These are phyloP conservation scores for Tritrichomonas foetus DNA, from an alignment of 208 protist genomes.

Conservation along the genomic window DNA sequence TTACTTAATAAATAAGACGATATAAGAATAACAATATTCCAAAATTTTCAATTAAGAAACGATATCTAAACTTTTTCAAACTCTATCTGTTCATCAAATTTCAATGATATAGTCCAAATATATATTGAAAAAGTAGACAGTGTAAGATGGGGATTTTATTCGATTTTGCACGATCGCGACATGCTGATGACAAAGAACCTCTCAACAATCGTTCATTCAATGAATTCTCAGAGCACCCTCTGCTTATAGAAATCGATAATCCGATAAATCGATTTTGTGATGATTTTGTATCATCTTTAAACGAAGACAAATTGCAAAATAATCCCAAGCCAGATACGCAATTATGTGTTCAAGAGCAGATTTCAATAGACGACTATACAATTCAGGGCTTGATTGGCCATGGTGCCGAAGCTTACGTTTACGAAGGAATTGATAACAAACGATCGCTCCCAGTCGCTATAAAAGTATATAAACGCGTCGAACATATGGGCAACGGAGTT, in stretches of 20 bases:
- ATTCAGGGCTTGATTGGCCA: neutral
- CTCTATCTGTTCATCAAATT: no score
- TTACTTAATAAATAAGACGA: no score
- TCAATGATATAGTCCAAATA: no score
- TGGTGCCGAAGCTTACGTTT: neutral
- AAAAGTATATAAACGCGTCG: neutral
- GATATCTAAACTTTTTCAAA: no score
- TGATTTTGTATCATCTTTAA: slow-evolving; percentile 11
- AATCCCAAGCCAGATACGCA: neutral
- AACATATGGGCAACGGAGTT: neutral
- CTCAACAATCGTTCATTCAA: no score
- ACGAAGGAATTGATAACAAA: neutral
- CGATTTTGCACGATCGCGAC: no score
- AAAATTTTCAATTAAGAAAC: no score
- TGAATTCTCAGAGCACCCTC: neutral
- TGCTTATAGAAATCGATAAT: neutral
- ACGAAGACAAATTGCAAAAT: neutral
- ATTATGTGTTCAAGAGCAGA: no score
- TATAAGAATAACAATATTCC: no score
- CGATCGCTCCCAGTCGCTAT: neutral
- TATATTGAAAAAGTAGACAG: no score
- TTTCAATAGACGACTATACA: neutral
- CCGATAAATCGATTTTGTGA: slow-evolving; percentile 29
- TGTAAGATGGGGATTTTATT: no score
- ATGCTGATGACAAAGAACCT: no score